A percentile compares a stretch with the other conserved stretches of the same genome.
phyloP scores from a whole-genome alignment of 2,329 filamentous ascomycete genomes.

The Calonectria ilicicola region DNA sequence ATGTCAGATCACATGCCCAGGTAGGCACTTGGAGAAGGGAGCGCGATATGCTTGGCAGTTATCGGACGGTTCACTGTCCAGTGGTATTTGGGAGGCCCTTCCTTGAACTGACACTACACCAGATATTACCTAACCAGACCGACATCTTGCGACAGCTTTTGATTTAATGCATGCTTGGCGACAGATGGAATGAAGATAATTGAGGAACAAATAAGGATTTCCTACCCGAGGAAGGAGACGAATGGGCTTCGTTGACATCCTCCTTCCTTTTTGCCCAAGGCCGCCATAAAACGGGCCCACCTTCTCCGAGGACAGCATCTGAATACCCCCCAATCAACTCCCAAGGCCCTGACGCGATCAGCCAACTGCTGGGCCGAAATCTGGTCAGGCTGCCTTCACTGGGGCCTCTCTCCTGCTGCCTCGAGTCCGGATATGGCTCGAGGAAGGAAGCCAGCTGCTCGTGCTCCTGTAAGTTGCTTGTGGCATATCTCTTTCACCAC shows the following conservation, averaged over 20 bases:
- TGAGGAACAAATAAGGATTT: neutral
- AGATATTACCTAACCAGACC: neutral
- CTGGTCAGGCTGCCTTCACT: neutral
- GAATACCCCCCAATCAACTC: neutral
- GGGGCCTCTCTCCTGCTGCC: slow-evolving; percentile 4
- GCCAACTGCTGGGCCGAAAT: neutral
- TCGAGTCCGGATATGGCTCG: slow-evolving; percentile 29
- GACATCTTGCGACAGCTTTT: neutral
- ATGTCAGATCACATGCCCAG: neutral
- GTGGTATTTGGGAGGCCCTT: neutral
- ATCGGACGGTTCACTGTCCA: neutral
- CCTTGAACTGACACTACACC: neutral
- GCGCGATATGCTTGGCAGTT: neutral
- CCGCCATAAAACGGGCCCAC: neutral
- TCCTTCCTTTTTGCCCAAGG: neutral
- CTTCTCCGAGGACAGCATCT: neutral
- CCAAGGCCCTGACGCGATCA: neutral
- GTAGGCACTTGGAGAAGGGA: neutral
- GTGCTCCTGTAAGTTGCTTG: slow-evolving; percentile 30
- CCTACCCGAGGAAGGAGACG: neutral
- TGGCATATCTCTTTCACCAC: neutral
- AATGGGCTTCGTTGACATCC: neutral
- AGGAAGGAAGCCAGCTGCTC: slow-evolving; percentile 34
- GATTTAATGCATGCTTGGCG: neutral
- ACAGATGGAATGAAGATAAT: neutral